Conservation (phyloP, 23 red algal genomes). For the Cyanidiococcus yangmingshanensis region DNA sequence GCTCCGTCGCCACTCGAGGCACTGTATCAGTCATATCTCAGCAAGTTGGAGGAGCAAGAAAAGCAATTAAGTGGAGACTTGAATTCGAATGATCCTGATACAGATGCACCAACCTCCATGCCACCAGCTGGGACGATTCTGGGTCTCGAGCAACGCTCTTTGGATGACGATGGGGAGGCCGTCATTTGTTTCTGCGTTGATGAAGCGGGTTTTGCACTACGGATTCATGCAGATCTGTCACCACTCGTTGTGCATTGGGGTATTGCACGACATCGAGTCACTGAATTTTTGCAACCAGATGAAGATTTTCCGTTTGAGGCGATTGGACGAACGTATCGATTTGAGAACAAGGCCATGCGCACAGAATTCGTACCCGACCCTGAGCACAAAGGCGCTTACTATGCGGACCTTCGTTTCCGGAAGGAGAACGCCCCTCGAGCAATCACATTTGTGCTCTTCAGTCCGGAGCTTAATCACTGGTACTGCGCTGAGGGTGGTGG, state of each 20-base stretch:
- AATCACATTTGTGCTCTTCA: not conserved
- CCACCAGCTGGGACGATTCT: conserved; percentile 4
- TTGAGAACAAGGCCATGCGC: conserved; percentile 11
- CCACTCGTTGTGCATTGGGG: conserved; percentile 7
- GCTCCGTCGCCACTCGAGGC: not conserved
- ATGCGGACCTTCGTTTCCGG: not conserved
- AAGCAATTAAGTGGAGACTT: not conserved
- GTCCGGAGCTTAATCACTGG: not conserved
- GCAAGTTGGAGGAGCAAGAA: not conserved
- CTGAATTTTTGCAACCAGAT: conserved; percentile 11
- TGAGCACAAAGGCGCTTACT: not conserved
- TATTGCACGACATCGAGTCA: not conserved
- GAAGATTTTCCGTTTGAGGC: not conserved
- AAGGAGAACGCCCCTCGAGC: not conserved
- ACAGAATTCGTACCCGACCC: not conserved
- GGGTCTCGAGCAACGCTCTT: not conserved
- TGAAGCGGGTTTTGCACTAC: not conserved
- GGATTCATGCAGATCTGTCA: not conserved
- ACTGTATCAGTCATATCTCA: not conserved
- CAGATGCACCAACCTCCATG: not conserved
- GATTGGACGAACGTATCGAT: not conserved
- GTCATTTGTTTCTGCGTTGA: not conserved
- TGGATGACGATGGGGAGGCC: not conserved
- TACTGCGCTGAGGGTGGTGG: conserved; percentile 14
- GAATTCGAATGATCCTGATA: not conserved